Evolutionary conservation across 495 filamentous ascomycete genomes (phyloP), one percentile per base, ranked within the genome.

Genomic region (Daldinia grandis): DNA sequence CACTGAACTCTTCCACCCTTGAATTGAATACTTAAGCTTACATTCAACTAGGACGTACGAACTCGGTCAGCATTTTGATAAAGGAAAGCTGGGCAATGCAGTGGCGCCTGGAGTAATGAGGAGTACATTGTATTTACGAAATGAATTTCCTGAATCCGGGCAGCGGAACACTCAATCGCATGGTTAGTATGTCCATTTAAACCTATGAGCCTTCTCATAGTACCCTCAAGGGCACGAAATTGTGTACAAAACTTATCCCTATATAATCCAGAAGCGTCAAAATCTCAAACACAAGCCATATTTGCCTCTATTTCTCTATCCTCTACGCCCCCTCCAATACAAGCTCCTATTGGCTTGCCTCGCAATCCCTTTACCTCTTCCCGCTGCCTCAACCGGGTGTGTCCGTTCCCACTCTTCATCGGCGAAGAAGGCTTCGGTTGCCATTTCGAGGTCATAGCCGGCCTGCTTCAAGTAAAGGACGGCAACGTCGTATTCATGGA

Each of bases 31-130:
- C 58, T 61, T 75, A 61, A 81, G 72, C 60, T 76, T 49, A 28
- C 37, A 57, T 44, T 57, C 2, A 17, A 24, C 15, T 55, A 94
- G 92, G 93, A 96, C 76, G 93, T 96, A 85, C 89, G 93, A 63
- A 95, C 93, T 55, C 81, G 93, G 58, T 94, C 93, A 73, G 93
- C 93, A 65, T 95, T 95, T 76, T 56, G 27, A 53, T 96, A 82
- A 79, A 38, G 58, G 27, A 54, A 53, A 27, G 53, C 31, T 49
- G 50, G 54, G 14, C 10, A 73, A 25, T 59, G 58, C 14, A 71
- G 28, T 62, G 61, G 64, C 24, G 69, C 38, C 44, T 40, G 61
- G 63, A 55, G 59, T 64, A 50, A 58, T 28, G 25, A 21, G 55
- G 28, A 54, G 33, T 58, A 21, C n/a, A 37, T 31, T 63, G 47